Evolutionary conservation across 164 flowering plant genomes (phyloP).

Genomic region (Annona cherimola): DNA sequence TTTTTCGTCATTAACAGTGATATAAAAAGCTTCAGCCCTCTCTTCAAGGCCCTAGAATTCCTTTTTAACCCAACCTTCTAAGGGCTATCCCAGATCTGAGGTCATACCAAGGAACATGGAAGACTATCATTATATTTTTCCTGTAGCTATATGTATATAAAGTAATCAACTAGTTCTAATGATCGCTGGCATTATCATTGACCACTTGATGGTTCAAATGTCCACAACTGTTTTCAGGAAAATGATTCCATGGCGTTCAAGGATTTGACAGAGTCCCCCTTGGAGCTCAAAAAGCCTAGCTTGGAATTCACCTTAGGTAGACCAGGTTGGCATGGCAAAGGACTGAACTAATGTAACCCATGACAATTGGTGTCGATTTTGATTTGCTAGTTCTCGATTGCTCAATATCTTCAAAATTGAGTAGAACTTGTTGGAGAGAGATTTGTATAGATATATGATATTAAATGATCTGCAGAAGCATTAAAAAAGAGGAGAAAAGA

Average conservation of each 20-base stretch:
- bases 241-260: slow-evolving; percentile 19
- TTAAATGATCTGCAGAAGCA: background rate
- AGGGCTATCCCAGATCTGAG: background rate
- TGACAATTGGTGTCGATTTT: background rate
- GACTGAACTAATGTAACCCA: slow-evolving; percentile 20
- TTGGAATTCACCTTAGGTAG: slow-evolving; percentile 81
- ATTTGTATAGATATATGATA: background rate
- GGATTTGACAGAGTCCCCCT: slow-evolving; percentile 21
- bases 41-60: too few species aligned
- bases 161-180: background rate
- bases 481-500: background rate
- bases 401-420: slow-evolving; percentile 6
- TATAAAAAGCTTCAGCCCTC: too few species aligned
- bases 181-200: background rate
- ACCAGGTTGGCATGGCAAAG: slow-evolving; percentile 53
- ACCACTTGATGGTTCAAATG: background rate
- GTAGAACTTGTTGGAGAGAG: background rate
- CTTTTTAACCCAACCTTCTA: too few species aligned
- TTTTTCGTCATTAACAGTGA: too few species aligned
- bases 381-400: slow-evolving; percentile 9
- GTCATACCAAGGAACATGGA: background rate
- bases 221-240: slow-evolving; percentile 26
- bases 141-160: background rate
- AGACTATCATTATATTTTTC: background rate
- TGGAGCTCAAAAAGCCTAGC: slow-evolving; percentile 44